phyloP scores from a whole-genome alignment of 306 rosid species.

The Begonia fuchsioides region DNA sequence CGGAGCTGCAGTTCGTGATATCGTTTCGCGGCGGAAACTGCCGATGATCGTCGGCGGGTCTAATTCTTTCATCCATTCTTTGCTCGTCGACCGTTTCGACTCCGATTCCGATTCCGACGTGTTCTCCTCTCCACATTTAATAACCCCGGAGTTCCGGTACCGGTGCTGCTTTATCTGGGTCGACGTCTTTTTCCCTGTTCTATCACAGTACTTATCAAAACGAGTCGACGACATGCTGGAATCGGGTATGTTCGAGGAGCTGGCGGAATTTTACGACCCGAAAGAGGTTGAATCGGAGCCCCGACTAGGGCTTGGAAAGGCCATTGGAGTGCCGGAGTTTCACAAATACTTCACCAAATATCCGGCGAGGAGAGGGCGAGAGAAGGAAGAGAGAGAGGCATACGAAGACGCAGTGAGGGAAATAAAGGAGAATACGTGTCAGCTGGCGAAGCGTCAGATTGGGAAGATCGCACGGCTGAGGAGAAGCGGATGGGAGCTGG shows the following conservation, averaged over 20 bases:
- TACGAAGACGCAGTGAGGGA: slow-evolving; percentile 54
- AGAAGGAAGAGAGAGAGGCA: slow-evolving; percentile 29
- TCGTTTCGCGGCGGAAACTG: slow-evolving; percentile 22
- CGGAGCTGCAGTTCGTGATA: slow-evolving; percentile 14
- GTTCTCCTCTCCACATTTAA: slow-evolving; percentile 10
- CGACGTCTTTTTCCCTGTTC: slow-evolving; percentile 44
- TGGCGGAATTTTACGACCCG: slow-evolving; percentile 50
- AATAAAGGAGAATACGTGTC: slow-evolving; percentile 72
- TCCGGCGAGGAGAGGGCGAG: slow-evolving; percentile 10
- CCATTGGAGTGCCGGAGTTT: slow-evolving; percentile 90
- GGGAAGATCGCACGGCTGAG: slow-evolving; percentile 41
- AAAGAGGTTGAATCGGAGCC: slow-evolving; percentile 7
- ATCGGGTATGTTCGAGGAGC: slow-evolving; percentile 71
- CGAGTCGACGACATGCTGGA: slow-evolving; percentile 89
- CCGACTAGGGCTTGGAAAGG: slow-evolving; percentile 47
- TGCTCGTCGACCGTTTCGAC: slow-evolving; percentile 34
- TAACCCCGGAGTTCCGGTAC: slow-evolving; percentile 44
- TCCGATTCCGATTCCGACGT: slow-evolving; percentile 18
- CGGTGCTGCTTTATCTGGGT: slow-evolving; percentile 82
- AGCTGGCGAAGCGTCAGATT: slow-evolving; percentile 49
- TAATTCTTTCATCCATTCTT: slow-evolving; percentile 69
- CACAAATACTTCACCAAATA: slow-evolving; percentile 31
- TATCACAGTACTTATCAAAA: slow-evolving; percentile 30
- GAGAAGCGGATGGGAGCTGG: slow-evolving; percentile 65
- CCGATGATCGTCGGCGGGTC: slow-evolving; percentile 83